Evolutionary conservation across 495 filamentous ascomycete species (phyloP).

Genomic region (Barbatosphaeria neglecta): DNA sequence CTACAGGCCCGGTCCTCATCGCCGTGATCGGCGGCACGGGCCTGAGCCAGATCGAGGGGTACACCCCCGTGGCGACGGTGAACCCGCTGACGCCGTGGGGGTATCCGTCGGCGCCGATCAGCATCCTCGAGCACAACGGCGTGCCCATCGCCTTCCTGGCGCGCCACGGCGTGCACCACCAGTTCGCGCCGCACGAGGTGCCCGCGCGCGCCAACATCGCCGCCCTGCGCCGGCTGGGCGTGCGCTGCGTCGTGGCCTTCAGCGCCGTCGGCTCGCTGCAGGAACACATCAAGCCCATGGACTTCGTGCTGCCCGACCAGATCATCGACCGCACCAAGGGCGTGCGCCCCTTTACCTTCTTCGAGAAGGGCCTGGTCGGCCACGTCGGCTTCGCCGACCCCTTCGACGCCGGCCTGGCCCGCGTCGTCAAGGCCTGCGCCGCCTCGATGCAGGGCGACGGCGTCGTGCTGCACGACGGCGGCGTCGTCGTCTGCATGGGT

Average conservation of each 20-base stretch:
- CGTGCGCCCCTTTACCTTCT: conserved; percentile 84
- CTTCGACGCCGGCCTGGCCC: conserved; percentile 68
- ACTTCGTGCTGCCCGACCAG: conserved; percentile 94
- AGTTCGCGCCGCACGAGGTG: conserved; percentile 86
- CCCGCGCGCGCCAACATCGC: conserved; percentile 89
- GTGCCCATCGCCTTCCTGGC: conserved; percentile 86
- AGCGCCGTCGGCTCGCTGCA: conserved; percentile 86
- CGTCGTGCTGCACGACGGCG: conserved; percentile 63
- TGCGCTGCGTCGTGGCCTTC: conserved; percentile 84
- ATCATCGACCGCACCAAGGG: conserved; percentile 98
- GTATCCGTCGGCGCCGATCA: conserved; percentile 75
- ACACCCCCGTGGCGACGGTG: conserved; percentile 68
- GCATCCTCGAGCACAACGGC: conserved; percentile 71
- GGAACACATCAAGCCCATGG: conserved; percentile 83
- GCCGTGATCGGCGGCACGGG: conserved; percentile 97
- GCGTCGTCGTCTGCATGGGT: conserved; percentile 86
- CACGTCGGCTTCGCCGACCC: conserved; percentile 95
- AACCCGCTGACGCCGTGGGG: conserved; percentile 81
- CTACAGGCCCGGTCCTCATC: conserved; percentile 66
- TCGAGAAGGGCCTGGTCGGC: conserved; percentile 84
- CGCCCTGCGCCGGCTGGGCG: conserved; percentile 78
- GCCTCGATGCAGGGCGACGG: conserved; percentile 67
- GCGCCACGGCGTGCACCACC: conserved; percentile 79
- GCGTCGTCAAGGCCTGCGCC: conserved; percentile 60
- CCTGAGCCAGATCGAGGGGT: conserved; percentile 57